These are phyloP conservation scores for Geosiphon pyriformis DNA, from an alignment of 192 early-diverging fungal genomes.

Conservation along the genomic window DNA sequence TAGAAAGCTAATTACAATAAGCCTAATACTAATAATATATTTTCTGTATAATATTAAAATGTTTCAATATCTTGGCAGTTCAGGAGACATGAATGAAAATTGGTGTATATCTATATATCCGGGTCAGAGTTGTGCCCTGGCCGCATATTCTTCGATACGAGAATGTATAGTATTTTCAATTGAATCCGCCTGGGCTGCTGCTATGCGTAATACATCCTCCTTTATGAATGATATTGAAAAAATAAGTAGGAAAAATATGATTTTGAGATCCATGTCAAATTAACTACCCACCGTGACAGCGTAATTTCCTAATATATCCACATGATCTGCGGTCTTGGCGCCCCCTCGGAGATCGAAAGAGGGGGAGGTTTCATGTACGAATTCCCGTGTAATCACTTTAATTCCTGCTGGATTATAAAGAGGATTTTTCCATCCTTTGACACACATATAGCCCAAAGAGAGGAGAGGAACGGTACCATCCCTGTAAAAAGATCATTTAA, in stretches of 20 bases:
- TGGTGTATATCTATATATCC: too few species aligned
- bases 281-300: slow-evolving; percentile 45
- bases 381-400: slow-evolving; percentile 69
- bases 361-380: slow-evolving; percentile 47
- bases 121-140: slow-evolving; percentile 33
- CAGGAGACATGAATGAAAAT: too few species aligned
- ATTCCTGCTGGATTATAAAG: slow-evolving; percentile 78
- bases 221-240: slow-evolving; percentile 7
- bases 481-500: slow-evolving; percentile 35
- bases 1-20: too few species aligned
- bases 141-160: slow-evolving; percentile 35
- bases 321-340: slow-evolving; percentile 73
- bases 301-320: slow-evolving; percentile 82
- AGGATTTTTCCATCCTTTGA: slow-evolving; percentile 70
- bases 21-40: too few species aligned
- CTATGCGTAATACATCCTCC: slow-evolving; percentile 35
- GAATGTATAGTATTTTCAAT: slow-evolving; percentile 37
- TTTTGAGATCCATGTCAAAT: too few species aligned
- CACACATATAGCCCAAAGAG: slow-evolving; percentile 86
- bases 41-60: too few species aligned
- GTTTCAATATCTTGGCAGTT: too few species aligned
- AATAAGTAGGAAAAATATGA: neutral
- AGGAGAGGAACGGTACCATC: slow-evolving; percentile 87
- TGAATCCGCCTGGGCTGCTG: slow-evolving; percentile 30
- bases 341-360: slow-evolving; percentile 69